A percentile compares a stretch with the other conserved stretches of the same genome.
Conservation (phyloP, 805 yeast species). For the Candida berthetii region DNA sequence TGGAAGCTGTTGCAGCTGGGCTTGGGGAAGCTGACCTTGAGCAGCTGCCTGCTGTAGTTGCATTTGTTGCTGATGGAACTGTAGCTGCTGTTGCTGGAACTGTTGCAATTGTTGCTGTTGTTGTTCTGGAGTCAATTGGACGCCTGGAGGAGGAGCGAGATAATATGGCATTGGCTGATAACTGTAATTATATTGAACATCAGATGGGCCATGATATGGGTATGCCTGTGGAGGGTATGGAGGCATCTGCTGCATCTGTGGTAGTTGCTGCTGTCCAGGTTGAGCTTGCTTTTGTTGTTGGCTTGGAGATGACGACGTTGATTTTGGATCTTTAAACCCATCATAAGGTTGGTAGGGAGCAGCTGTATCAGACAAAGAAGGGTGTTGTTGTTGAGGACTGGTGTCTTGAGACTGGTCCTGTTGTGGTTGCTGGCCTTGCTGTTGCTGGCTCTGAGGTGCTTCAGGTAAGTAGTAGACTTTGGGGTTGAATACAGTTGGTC, state of each 20-base stretch:
- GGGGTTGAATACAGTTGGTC: not conserved
- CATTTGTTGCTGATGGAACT: not conserved
- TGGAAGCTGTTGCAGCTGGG: too few relatives aligned
- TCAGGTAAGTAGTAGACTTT: conserved; percentile 3
- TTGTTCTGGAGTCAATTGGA: not conserved
- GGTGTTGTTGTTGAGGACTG: conserved; percentile 1
- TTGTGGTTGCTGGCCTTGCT: conserved; percentile 5
- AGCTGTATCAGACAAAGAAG: conserved; percentile 4
- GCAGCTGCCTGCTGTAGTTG: not conserved
- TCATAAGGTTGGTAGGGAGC: too few relatives aligned
- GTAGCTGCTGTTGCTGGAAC: not conserved
- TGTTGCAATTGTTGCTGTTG: not conserved
- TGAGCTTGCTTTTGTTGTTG: not conserved
- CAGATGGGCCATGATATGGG: not conserved
- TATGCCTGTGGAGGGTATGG: not conserved
- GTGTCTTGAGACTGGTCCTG: too few relatives aligned
- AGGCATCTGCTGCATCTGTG: not conserved
- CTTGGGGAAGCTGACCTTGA: not conserved
- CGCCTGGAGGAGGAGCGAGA: too few relatives aligned
- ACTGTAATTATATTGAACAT: not conserved
- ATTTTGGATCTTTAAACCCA: conserved; percentile 1
- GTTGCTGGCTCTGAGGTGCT: conserved; percentile 4
- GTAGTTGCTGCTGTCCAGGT: not conserved
- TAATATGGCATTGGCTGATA: too few relatives aligned
- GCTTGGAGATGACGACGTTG: conserved; percentile 3